These are phyloP conservation scores for Tranzscheliella williamsii DNA, from an alignment of 1,284 basidiomycete species.

Conservation along the genomic window DNA sequence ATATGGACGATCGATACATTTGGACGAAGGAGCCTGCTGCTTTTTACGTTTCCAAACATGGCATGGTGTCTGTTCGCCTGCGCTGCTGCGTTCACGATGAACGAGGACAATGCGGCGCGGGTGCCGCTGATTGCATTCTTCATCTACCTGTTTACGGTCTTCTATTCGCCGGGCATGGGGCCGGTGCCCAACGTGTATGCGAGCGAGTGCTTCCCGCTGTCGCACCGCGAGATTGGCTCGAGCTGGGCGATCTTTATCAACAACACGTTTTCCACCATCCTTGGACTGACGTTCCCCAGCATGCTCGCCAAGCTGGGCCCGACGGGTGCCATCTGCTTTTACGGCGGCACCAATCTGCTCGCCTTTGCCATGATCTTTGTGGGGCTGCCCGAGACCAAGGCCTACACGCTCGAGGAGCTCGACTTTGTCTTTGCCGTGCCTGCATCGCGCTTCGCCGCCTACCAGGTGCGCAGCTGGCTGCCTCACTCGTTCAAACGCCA, in stretches of 20 bases:
- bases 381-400: slow-evolving; percentile 80
- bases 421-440: slow-evolving; percentile 74
- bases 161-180: slow-evolving; percentile 75
- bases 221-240: slow-evolving; percentile 74
- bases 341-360: slow-evolving; percentile 48
- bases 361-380: slow-evolving; percentile 46
- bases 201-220: slow-evolving; percentile 66
- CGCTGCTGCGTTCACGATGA: slow-evolving; percentile 63
- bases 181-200: slow-evolving; percentile 75
- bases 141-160: slow-evolving; percentile 69
- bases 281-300: slow-evolving; percentile 52
- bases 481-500: slow-evolving; percentile 70
- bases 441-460: slow-evolving; percentile 66
- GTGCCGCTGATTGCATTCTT: slow-evolving; percentile 50
- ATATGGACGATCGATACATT: slow-evolving; percentile 55
- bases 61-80: slow-evolving; percentile 43
- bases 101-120: slow-evolving; percentile 23
- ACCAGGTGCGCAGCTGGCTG: slow-evolving; percentile 67
- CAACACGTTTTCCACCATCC: slow-evolving; percentile 46
- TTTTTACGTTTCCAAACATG: slow-evolving; percentile 55
- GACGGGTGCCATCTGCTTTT: slow-evolving; percentile 49
- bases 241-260: slow-evolving; percentile 61
- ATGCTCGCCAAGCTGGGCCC: slow-evolving; percentile 43
- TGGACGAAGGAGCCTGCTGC: slow-evolving; percentile 50
- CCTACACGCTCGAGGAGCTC: slow-evolving; percentile 74